Percentiles rank a stretch among this genome's conserved stretches.
These are phyloP conservation scores for Massarina eburnea DNA, from an alignment of 2,329 filamentous ascomycete species.

Conservation along the genomic window DNA sequence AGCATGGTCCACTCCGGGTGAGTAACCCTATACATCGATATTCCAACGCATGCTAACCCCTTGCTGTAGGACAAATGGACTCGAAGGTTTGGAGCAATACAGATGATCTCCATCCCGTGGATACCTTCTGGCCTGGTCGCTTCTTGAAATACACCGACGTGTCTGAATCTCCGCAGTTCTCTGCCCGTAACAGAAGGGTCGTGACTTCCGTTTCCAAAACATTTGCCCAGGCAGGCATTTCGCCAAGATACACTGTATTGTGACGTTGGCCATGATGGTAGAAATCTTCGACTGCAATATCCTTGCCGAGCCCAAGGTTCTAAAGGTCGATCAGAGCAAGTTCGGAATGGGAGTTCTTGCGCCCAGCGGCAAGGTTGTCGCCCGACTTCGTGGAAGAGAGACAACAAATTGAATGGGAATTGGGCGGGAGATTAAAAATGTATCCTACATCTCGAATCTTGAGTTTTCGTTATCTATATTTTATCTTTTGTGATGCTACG, in stretches of 20 bases:
- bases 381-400: conserved; percentile 3
- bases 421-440: not conserved
- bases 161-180: conserved; percentile 15
- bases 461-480: not conserved
- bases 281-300: conserved; percentile 10
- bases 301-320: conserved; percentile 3
- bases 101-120: conserved; percentile 22
- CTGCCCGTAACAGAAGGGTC: conserved; percentile 29
- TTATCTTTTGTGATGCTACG: no score
- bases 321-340: conserved; percentile 8
- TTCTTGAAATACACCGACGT: conserved; percentile 23
- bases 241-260: conserved; percentile 40
- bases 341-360: conserved; percentile 10
- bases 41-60: not conserved
- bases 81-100: conserved; percentile 33
- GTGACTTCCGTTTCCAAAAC: conserved; percentile 37
- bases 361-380: conserved; percentile 7
- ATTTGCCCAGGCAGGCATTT: conserved; percentile 43
- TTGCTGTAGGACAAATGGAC: conserved; percentile 19
- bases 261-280: conserved; percentile 35
- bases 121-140: conserved; percentile 41
- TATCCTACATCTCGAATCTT: not conserved
- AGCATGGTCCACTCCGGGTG: conserved; percentile 26
- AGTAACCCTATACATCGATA: not conserved
- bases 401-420: not conserved